Conservation (phyloP, 331 rosid species). For the Quercus tomentella region DNA sequence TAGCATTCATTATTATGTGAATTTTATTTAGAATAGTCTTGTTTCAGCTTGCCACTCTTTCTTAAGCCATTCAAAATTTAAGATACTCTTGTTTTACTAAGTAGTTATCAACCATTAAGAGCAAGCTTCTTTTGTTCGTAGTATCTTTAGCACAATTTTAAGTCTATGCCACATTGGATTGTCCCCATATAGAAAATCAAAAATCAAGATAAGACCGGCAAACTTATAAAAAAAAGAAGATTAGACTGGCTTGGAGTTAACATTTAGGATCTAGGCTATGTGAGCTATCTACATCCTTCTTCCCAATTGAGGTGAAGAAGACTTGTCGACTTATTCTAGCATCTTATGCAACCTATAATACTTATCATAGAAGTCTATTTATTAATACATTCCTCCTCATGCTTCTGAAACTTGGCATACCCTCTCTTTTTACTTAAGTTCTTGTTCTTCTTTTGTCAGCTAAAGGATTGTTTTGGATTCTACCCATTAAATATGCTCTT, state of each 20-base stretch:
- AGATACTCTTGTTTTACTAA: background rate
- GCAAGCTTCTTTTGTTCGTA: background rate
- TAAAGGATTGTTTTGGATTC: background rate
- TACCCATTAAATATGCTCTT: background rate
- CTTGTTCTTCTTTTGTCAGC: background rate
- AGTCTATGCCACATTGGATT: background rate
- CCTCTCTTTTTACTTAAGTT: background rate
- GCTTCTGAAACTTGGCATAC: background rate
- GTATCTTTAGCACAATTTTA: background rate
- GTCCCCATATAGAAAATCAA: background rate
- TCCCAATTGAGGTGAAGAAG: background rate
- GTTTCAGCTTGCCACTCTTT: background rate
- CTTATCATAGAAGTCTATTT: background rate
- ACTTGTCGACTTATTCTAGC: background rate
- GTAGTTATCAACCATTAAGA: background rate
- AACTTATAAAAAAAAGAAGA: background rate
- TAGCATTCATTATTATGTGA: background rate
- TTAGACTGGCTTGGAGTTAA: background rate
- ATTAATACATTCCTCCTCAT: background rate
- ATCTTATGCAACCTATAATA: background rate
- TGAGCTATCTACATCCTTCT: background rate
- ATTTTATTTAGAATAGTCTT: background rate
- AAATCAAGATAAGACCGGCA: background rate
- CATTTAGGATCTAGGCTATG: background rate
- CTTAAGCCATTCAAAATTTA: background rate